phyloP scores from a whole-genome alignment of 1,284 basidiomycete species.

The Boletellus deceptivus region DNA sequence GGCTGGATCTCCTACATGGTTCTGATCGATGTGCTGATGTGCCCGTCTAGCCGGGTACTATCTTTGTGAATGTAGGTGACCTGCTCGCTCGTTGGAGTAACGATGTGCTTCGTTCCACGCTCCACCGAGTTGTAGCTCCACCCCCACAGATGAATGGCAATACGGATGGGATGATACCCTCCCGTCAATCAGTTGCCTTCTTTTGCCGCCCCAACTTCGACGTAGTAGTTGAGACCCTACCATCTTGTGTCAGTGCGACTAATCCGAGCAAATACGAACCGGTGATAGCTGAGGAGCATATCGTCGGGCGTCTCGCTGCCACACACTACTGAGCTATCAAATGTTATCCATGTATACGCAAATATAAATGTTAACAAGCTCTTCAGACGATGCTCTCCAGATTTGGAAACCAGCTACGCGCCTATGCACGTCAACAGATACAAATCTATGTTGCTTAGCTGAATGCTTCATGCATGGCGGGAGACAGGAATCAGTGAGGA shows the following conservation, averaged over 20 bases:
- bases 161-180: slow-evolving; percentile 55
- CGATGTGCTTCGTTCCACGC: slow-evolving; percentile 74
- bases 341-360: not conserved
- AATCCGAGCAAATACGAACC: slow-evolving; percentile 55
- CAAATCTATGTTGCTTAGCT: no score
- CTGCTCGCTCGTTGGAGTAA: slow-evolving; percentile 71
- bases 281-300: slow-evolving; percentile 73
- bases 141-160: slow-evolving; percentile 48
- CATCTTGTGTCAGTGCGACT: slow-evolving; percentile 59
- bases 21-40: slow-evolving; percentile 10
- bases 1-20: slow-evolving; percentile 22
- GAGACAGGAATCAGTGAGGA: no score
- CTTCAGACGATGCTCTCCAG: not conserved
- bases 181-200: slow-evolving; percentile 80
- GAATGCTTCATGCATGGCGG: no score
- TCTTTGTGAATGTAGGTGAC: not conserved
- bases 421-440: not conserved
- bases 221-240: slow-evolving; percentile 68
- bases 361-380: not conserved
- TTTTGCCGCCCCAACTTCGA: slow-evolving; percentile 83
- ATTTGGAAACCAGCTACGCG: not conserved
- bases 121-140: slow-evolving; percentile 81
- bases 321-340: slow-evolving; percentile 44
- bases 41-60: slow-evolving; percentile 57
- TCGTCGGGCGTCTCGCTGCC: slow-evolving; percentile 64